A percentile compares a stretch with the other conserved stretches of the same genome.
Evolutionary conservation across 306 rosid species (phyloP).

Genomic region (Benincasa hispida): DNA sequence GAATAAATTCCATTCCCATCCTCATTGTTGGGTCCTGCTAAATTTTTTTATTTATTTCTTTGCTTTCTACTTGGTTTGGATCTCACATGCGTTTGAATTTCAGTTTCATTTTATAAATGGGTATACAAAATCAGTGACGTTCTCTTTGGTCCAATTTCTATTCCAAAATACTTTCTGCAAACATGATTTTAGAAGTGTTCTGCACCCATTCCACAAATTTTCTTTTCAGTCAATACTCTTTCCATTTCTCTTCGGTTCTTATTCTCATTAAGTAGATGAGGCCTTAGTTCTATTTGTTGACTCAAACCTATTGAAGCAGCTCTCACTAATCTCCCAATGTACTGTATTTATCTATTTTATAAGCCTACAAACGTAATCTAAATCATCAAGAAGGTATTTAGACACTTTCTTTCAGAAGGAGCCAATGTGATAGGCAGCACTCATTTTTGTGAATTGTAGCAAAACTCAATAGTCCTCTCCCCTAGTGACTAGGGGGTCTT

Average conservation of each 20-base stretch:
- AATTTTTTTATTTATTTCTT: background rate
- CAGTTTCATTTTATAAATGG: background rate
- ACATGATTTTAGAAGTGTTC: background rate
- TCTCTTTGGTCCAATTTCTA: background rate
- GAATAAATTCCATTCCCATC: background rate
- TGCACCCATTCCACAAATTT: background rate
- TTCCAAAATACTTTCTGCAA: background rate
- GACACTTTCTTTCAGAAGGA: background rate
- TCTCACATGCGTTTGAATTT: background rate
- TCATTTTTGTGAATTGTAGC: background rate
- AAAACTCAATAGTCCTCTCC: background rate
- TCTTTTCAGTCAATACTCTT: background rate
- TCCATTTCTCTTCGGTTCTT: background rate
- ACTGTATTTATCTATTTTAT: background rate
- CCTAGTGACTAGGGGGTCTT: no score
- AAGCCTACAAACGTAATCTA: background rate
- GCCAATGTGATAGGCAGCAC: no score
- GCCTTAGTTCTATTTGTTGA: background rate
- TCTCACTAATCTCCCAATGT: background rate
- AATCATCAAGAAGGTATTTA: background rate
- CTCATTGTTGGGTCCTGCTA: background rate
- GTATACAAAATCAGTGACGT: background rate
- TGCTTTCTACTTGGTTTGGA: background rate
- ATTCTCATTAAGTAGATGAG: background rate
- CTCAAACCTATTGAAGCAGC: background rate